Evolutionary conservation across 2,329 filamentous ascomycete genomes (phyloP).

Genomic region (Xenosphaeropsis pyriputrescens): DNA sequence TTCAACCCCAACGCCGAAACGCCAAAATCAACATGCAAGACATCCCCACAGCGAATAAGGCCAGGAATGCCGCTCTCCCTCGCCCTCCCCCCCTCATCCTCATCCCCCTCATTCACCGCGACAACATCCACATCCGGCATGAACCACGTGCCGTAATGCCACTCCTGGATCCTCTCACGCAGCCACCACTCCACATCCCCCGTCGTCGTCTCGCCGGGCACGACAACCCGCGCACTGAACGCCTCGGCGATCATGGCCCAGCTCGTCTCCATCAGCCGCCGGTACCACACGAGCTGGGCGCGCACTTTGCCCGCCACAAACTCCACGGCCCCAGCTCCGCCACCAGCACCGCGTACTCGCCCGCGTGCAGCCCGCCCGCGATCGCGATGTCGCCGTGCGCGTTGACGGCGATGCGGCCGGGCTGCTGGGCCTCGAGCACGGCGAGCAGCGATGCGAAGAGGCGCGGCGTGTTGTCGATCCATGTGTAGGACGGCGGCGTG

Average conservation of each 20-base stretch:
- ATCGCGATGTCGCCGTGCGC: slow-evolving; percentile 29
- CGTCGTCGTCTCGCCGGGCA: slow-evolving; percentile 26
- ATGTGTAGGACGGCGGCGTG: slow-evolving; percentile 20
- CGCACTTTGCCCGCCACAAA: slow-evolving; percentile 28
- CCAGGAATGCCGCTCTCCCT: slow-evolving; percentile 3
- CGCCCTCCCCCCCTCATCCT: slow-evolving; percentile 2
- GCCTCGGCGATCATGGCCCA: slow-evolving; percentile 32
- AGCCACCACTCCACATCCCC: slow-evolving; percentile 35
- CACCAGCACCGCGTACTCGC: slow-evolving; percentile 24
- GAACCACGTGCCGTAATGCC: slow-evolving; percentile 38
- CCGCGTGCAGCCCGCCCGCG: slow-evolving; percentile 30
- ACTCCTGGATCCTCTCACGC: slow-evolving; percentile 28
- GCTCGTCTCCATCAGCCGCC: slow-evolving; percentile 30
- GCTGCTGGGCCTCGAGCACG: slow-evolving; percentile 22
- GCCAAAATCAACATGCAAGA: slow-evolving; percentile 34
- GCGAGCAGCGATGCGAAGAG: slow-evolving; percentile 25
- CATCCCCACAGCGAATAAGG: slow-evolving; percentile 26
- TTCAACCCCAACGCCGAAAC: slow-evolving; percentile 30
- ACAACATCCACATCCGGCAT: slow-evolving; percentile 29
- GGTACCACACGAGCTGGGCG: slow-evolving; percentile 25
- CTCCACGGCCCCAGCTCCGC: slow-evolving; percentile 26
- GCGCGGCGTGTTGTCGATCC: slow-evolving; percentile 30
- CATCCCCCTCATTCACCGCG: slow-evolving; percentile 7
- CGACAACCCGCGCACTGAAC: slow-evolving; percentile 27
- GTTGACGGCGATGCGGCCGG: slow-evolving; percentile 26